A percentile compares a stretch with the other conserved stretches of the same genome.
Evolutionary conservation across 1,284 basidiomycete species (phyloP).

Genomic region (Nidula niveotomentosa): DNA sequence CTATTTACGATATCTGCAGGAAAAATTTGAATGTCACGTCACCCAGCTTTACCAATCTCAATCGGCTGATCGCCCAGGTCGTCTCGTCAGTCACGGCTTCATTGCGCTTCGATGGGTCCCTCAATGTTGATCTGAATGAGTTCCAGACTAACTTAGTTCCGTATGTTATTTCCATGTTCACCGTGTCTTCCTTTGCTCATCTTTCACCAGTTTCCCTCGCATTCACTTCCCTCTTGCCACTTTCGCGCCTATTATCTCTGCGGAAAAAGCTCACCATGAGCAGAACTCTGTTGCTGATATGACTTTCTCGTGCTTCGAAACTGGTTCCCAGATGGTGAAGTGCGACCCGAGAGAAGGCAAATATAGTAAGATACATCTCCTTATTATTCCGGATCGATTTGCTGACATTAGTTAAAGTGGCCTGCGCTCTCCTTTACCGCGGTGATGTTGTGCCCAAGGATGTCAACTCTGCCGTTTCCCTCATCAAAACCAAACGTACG

Average conservation of each 20-base stretch:
- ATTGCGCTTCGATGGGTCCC: conserved; percentile 95
- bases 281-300: conserved; percentile 98
- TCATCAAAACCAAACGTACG: conserved; percentile 96
- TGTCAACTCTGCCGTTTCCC: conserved; percentile 89
- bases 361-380: conserved; percentile 72
- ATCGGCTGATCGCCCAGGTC: conserved; percentile 96
- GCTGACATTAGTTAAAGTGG: conserved; percentile 49
- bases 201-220: conserved; percentile 76
- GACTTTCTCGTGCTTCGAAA: conserved; percentile 98
- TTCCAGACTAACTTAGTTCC: conserved; percentile 99
- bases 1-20: conserved; percentile 99
- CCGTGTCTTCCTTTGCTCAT: conserved; percentile 8
- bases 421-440: conserved; percentile 88
- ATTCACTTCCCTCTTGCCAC: conserved; percentile 99
- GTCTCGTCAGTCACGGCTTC: conserved; percentile 98
- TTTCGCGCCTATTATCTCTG: conserved; percentile 93
- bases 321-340: conserved; percentile 98
- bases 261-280: conserved; percentile 89
- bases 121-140: conserved; percentile 98
- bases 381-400: neutral
- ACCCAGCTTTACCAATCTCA: conserved; percentile 94
- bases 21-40: conserved; percentile 86
- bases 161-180: conserved; percentile 43
- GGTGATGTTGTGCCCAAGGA: conserved; percentile 99
- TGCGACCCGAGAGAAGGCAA: conserved; percentile 95